A percentile compares a stretch with the other conserved stretches of the same genome.
phyloP scores from a whole-genome alignment of 2,329 filamentous ascomycete species.

The Exophiala lecanii-corni region DNA sequence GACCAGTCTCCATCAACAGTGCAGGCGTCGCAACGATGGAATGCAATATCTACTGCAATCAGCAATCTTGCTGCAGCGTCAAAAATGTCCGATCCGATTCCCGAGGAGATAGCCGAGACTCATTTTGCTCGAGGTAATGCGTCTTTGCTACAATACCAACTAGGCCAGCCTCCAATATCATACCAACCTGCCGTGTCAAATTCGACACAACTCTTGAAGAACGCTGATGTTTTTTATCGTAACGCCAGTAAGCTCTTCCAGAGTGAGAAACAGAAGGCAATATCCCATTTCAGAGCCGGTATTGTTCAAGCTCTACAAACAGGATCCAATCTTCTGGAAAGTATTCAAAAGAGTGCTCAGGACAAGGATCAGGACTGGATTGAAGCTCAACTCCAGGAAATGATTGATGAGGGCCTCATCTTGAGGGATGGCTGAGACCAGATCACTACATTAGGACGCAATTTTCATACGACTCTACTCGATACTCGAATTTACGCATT shows the following conservation, averaged over 20 bases:
- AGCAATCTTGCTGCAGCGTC: conserved; percentile 47
- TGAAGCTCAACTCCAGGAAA: conserved; percentile 20
- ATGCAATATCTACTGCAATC: conserved; percentile 48
- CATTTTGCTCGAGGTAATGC: conserved; percentile 53
- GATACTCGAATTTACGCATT: too few species aligned
- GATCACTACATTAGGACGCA: too few species aligned
- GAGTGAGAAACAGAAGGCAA: conserved; percentile 25
- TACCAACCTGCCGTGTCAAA: conserved; percentile 42
- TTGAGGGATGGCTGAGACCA: neutral
- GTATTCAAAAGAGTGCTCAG: neutral
- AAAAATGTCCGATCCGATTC: conserved; percentile 42
- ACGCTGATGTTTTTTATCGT: conserved; percentile 55
- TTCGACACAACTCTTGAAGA: conserved; percentile 46
- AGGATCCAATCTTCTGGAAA: conserved; percentile 1
- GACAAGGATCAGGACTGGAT: conserved; percentile 18
- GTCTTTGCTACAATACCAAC: conserved; percentile 51
- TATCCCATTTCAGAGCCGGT: conserved; percentile 12
- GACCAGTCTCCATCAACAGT: conserved; percentile 28
- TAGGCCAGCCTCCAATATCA: conserved; percentile 44
- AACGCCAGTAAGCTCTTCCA: conserved; percentile 40
- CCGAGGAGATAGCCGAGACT: conserved; percentile 48
- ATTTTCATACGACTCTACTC: neutral
- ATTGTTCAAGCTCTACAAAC: conserved; percentile 13
- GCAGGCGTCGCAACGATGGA: conserved; percentile 45
- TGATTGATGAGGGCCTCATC: conserved; percentile 25